Base-by-base conservation (phyloP, 2,329 filamentous ascomycete genomes). In the Aspergillus novoparasiticus region DNA sequence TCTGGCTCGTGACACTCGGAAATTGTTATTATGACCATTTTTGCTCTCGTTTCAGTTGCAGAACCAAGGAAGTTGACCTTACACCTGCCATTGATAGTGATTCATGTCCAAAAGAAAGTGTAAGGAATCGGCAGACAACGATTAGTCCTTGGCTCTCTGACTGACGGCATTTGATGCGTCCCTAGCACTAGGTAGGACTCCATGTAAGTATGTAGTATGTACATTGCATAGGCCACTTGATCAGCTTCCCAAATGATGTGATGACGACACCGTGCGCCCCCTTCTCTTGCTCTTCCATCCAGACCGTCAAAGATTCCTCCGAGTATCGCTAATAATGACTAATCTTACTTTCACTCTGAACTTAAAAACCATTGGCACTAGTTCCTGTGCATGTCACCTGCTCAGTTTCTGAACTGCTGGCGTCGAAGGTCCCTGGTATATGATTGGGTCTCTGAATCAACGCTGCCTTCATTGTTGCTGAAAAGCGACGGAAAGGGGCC, bases 241-340 rank as follows among this genome's bases (percentile, higher is more conserved):
- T 36, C 34, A 28, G 14, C 26, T 50, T 21, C 51, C 28, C 10
- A 21, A 16, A 26, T 23, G 19, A 21, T 57, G 26, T 26, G 43
- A 66, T 67, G 61, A 64, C 63, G 64, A 66, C 64, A 66, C 28
- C 23, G 23, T 56, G 57, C 59, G 64, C 32, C 19, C 26, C 30
- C 6, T 51, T n/a, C 32, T 14, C 59, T 50, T 50, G 23, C 16
- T 19, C 39, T n/a, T 41, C 16, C 34, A 34, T 60, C 58, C 50
- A 45, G 46, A 50, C 56, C 60, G 23, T 34, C 21, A 34, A 32
- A 16, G 39, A 39, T 64, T 56, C 53, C 61, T 66, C 67, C 67
- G 67, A 68, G 45, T 57, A 30, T 67, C 67, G 67, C 63, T 57
- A 60, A 11, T 65, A 60, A 57, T 46, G 39, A 53, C 41, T 56